These are phyloP conservation scores for Echium plantagineum DNA, from an alignment of 257 asterid genomes.

Conservation along the genomic window DNA sequence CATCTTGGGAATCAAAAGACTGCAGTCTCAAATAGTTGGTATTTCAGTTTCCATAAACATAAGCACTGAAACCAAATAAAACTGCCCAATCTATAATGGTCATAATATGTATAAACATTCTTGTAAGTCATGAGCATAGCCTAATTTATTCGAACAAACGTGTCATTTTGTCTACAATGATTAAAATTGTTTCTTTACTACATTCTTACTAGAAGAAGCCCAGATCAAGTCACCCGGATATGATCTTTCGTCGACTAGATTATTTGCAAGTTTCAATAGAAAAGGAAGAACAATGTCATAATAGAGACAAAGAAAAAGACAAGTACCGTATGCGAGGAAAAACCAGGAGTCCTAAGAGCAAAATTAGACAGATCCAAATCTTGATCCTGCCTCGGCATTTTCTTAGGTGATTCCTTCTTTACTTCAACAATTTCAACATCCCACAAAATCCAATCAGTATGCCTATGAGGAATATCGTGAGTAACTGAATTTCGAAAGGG, in stretches of 20 bases:
- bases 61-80: background rate
- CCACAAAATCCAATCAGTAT: conserved; percentile 74
- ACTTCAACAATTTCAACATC: conserved; percentile 50
- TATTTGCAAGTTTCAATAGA: background rate
- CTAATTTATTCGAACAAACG: too few species aligned
- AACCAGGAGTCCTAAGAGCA: conserved; percentile 20
- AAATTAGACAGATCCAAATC: conserved; percentile 34
- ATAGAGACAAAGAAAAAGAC: background rate
- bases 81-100: background rate
- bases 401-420: conserved; percentile 31
- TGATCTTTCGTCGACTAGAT: too few species aligned
- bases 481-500: conserved; percentile 90
- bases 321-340: conserved; percentile 15
- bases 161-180: too few species aligned
- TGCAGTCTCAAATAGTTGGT: conserved; percentile 17
- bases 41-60: background rate
- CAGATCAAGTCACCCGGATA: too few species aligned
- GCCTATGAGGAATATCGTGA: conserved; percentile 73
- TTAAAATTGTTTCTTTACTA: too few species aligned
- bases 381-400: conserved; percentile 22
- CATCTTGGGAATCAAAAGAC: conserved; percentile 22
- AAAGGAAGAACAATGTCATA: background rate
- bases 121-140: too few species aligned
- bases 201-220: too few species aligned
- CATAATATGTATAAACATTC: background rate